Conservation (phyloP, 1,284 basidiomycete species). For the Spongiforma sp. region DNA sequence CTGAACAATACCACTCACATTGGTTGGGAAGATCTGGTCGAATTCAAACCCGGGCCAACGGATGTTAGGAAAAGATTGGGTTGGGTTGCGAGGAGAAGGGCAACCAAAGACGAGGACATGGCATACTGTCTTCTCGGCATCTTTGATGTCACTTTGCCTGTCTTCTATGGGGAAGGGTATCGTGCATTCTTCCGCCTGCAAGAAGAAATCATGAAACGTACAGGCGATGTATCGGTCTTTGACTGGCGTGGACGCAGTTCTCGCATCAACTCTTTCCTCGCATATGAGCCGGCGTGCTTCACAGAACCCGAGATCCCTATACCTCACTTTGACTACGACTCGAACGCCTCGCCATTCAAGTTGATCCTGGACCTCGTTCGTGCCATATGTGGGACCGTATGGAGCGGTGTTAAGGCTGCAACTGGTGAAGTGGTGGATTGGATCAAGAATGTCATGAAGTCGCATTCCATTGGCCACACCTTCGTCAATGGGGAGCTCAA, state of each 20-base stretch:
- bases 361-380: conserved; percentile 24
- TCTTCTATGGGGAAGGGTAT: conserved; percentile 28
- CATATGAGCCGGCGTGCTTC: conserved; percentile 21
- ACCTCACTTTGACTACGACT: conserved; percentile 5
- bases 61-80: conserved; percentile 23
- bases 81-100: conserved; percentile 28
- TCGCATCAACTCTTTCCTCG: conserved; percentile 29
- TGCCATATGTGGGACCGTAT: conserved; percentile 8
- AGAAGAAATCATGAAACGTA: conserved; percentile 35
- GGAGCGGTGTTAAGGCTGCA: conserved; percentile 14
- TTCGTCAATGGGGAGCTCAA: conserved; percentile 31
- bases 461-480: conserved; percentile 21
- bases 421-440: not conserved
- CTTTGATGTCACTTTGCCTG: conserved; percentile 29
- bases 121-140: conserved; percentile 35
- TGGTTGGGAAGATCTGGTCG: conserved; percentile 10
- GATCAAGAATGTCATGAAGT: conserved; percentile 13
- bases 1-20: conserved; percentile 19
- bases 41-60: conserved; percentile 21
- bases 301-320: conserved; percentile 3
- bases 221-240: conserved; percentile 30
- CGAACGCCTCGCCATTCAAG: conserved; percentile 10
- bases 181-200: conserved; percentile 35
- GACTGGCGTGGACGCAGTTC: conserved; percentile 38
- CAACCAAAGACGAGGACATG: conserved; percentile 32